These are phyloP conservation scores for Lichina pygmaea DNA, from an alignment of 495 filamentous ascomycete species.

Conservation along the genomic window DNA sequence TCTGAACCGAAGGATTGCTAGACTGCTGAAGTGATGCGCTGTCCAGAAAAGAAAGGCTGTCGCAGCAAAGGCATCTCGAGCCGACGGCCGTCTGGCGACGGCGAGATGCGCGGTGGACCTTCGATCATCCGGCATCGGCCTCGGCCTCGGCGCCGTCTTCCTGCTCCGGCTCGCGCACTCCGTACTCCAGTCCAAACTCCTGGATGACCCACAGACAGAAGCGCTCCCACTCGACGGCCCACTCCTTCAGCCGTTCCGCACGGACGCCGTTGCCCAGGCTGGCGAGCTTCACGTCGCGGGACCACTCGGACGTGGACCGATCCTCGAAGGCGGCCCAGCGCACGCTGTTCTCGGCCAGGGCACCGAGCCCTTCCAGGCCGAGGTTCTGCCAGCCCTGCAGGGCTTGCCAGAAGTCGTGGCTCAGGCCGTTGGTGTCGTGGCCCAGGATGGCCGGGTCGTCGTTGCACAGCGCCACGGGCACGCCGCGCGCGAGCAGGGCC, in stretches of 20 bases:
- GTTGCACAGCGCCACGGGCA: slow-evolving; percentile 50
- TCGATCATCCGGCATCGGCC: background rate
- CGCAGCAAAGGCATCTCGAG: too few species aligned
- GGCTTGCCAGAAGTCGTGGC: slow-evolving; percentile 80
- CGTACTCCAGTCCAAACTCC: slow-evolving; percentile 28
- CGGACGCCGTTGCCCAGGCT: slow-evolving; percentile 47
- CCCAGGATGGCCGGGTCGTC: slow-evolving; percentile 69
- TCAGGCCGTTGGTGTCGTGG: slow-evolving; percentile 48
- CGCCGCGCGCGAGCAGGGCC: slow-evolving; percentile 60
- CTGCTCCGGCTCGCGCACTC: slow-evolving; percentile 8
- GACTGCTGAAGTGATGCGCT: too few species aligned
- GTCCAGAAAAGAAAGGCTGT: too few species aligned
- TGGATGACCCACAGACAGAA: slow-evolving; percentile 80
- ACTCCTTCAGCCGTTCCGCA: slow-evolving; percentile 45
- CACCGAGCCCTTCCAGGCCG: slow-evolving; percentile 55
- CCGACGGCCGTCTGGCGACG: too few species aligned
- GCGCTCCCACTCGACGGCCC: slow-evolving; percentile 56
- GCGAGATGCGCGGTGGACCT: too few species aligned
- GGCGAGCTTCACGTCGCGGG: slow-evolving; percentile 40
- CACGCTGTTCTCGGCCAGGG: slow-evolving; percentile 77
- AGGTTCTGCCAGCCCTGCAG: slow-evolving; percentile 68
- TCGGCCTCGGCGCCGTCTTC: slow-evolving; percentile 11
- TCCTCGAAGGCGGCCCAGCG: slow-evolving; percentile 77
- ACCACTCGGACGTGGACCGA: slow-evolving; percentile 38
- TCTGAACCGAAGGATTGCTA: too few species aligned